Evolutionary conservation across 2,329 filamentous ascomycete species (phyloP).

Genomic region (Aspergillus brasiliensis): DNA sequence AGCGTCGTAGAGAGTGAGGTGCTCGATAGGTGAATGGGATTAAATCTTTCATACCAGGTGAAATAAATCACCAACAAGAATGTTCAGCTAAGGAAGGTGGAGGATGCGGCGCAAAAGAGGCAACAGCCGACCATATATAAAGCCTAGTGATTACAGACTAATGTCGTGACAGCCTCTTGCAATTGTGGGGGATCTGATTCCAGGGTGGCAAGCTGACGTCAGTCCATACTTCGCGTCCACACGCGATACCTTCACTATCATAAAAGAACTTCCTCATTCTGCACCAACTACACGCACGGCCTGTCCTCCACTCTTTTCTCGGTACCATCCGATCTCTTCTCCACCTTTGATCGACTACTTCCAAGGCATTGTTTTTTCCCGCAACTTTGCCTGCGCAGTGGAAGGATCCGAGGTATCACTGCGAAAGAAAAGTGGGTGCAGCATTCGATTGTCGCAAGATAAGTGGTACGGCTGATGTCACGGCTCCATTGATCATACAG

Average conservation of each 20-base stretch:
- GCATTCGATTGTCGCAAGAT: not conserved
- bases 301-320: not conserved
- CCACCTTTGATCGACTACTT: not conserved
- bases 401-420: no score
- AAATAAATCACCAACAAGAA: not conserved
- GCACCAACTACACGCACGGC: not conserved
- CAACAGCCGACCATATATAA: not conserved
- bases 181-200: slow-evolving; percentile 10
- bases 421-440: not conserved
- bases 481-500: not conserved
- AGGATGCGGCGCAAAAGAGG: not conserved
- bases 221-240: not conserved
- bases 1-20: not conserved
- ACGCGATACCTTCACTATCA: not conserved
- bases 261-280: not conserved
- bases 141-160: not conserved
- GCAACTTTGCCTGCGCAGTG: not conserved
- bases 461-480: slow-evolving; percentile 4
- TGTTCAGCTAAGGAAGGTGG: not conserved
- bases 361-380: not conserved
- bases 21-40: not conserved
- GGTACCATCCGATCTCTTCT: not conserved
- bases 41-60: no score
- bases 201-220: slow-evolving; percentile 9
- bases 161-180: not conserved